phyloP scores from a whole-genome alignment of 2,329 filamentous ascomycete species.

The Calonectria fujianensis region DNA sequence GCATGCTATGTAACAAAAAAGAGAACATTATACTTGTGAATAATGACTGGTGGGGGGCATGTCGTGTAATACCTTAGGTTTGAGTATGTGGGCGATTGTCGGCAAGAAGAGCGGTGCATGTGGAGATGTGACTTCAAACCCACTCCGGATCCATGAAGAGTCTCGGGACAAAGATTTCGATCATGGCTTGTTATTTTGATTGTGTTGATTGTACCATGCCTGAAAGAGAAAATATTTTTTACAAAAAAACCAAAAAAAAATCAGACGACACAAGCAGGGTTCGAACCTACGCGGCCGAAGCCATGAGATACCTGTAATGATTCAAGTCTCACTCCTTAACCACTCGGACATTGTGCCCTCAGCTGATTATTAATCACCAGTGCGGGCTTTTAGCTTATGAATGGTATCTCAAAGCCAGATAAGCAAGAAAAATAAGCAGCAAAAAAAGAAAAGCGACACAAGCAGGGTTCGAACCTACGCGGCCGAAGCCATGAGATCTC shows the following conservation, averaged over 20 bases:
- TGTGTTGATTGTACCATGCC: too few species aligned
- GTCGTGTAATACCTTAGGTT: neutral
- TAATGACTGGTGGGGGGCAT: neutral
- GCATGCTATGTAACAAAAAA: too few species aligned
- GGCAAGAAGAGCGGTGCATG: neutral
- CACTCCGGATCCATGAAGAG: neutral
- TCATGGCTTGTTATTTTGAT: neutral
- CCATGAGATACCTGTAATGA: neutral
- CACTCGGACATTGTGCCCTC: neutral
- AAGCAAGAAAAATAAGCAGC: neutral
- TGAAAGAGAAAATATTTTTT: too few species aligned
- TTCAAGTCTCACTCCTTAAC: neutral
- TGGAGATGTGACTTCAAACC: neutral
- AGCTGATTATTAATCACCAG: too few species aligned
- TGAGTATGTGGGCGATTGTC: neutral
- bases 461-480: neutral
- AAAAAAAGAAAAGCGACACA: neutral
- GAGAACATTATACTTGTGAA: neutral
- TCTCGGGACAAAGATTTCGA: neutral
- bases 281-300: neutral
- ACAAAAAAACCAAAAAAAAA: neutral
- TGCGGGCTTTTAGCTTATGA: too few species aligned
- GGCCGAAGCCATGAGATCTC: neutral
- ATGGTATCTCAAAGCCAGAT: too few species aligned
- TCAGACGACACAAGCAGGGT: neutral